Evolutionary conservation across 2,329 filamentous ascomycete species (phyloP), one percentile per base, ranked within the genome.

Genomic region (Hymenoscyphus scutula): DNA sequence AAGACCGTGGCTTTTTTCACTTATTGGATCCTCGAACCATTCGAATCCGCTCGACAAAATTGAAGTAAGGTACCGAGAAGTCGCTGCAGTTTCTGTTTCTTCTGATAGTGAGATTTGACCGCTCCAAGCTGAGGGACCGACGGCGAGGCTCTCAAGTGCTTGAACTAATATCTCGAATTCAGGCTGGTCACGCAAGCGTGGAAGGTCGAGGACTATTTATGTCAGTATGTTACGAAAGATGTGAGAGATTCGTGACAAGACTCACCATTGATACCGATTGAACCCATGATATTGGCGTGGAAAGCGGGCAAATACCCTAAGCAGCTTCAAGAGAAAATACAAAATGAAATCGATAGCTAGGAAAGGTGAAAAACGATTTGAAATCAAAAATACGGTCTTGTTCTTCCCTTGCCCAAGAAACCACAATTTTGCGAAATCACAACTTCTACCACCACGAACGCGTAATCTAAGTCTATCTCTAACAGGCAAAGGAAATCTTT

Each of bases 141-240:
- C 77, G 62, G 84, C 82, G 48, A 97, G 82, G 27, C 84, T 78
- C 37, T 83, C 77, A 23, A 97, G 84, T 25, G 85, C 84, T 27
- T 81, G 77, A 57, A 92, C 76, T 56, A 97, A 81, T 4, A 82
- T 80, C 34, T 80, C 77, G 62, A 85, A 87, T 19, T 86, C 79
- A 7, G 93, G 92, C 72, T 85, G 88, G 70, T 89, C 84, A 82
- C 92, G 92, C 65, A 94, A 82, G 71, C 93, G 90, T n/a, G 92
- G 91, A 27, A 96, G 84, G 72, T 95, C 90, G 64, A 89, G 79
- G 62, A 87, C 87, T 88, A 6, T 29, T 3, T 6, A 29, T 71
- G 55, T 32, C 8, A 56, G 25, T n/a, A 17, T 17, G n/a, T 15
- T 45, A 45, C 7, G 38, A 45, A 8, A 7, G 23, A 29, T 25